Conservation (phyloP, 768 basidiomycete species). For the Mycena capillaripes region DNA sequence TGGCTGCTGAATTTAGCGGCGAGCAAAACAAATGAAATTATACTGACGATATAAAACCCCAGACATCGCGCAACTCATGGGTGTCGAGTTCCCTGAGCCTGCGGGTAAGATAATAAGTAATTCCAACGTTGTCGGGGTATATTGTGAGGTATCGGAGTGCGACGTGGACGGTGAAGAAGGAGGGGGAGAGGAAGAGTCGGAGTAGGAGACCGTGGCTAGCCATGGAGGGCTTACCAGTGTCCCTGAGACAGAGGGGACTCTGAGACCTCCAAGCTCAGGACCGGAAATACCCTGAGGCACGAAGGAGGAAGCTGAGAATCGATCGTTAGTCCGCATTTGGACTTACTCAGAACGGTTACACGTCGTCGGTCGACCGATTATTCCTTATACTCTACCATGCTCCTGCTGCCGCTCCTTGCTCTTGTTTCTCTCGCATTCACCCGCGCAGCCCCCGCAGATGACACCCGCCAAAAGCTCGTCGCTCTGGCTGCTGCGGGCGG, state of each 20-base stretch:
- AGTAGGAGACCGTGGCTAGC: slow-evolving; percentile 89
- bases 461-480: slow-evolving; percentile 68
- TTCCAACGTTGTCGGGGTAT: slow-evolving; percentile 91
- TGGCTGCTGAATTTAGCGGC: slow-evolving; percentile 68
- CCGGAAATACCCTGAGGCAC: no score
- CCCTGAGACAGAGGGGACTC: no score
- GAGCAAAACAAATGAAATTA: slow-evolving; percentile 29
- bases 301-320: not conserved
- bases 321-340: slow-evolving; percentile 32
- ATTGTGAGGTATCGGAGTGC: slow-evolving; percentile 88
- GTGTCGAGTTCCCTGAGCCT: slow-evolving; percentile 78
- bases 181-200: slow-evolving; percentile 91
- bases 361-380: no score
- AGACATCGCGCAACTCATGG: slow-evolving; percentile 84
- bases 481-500: slow-evolving; percentile 78
- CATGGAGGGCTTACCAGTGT: slow-evolving; percentile 43
- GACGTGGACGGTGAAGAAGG: slow-evolving; percentile 94
- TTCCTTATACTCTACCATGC: slow-evolving; percentile 26
- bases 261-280: not conserved
- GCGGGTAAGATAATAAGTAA: slow-evolving; percentile 90
- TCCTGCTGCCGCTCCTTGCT: slow-evolving; percentile 45
- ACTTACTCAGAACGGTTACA: slow-evolving; percentile 41
- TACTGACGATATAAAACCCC: slow-evolving; percentile 89
- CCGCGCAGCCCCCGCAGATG: slow-evolving; percentile 47
- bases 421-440: slow-evolving; percentile 45